Evolutionary conservation across 1,284 basidiomycete genomes (phyloP).

Genomic region (Sporisorium reilianum): DNA sequence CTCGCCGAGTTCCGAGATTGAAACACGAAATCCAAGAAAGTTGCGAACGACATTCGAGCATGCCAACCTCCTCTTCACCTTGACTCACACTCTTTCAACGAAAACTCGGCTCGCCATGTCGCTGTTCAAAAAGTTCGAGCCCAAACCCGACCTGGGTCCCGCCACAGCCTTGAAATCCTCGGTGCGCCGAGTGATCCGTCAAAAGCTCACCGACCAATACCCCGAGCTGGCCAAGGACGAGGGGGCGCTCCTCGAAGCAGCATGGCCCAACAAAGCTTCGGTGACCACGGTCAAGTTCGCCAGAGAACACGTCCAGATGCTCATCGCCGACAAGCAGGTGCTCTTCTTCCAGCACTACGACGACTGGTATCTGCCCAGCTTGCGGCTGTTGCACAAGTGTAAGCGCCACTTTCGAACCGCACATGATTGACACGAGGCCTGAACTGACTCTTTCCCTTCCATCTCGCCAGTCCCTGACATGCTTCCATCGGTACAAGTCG

Average conservation of each 20-base stretch:
- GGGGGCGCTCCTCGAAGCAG: conserved; percentile 79
- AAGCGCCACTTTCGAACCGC: conserved; percentile 7
- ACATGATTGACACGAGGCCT: background rate
- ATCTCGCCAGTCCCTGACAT: conserved; percentile 72
- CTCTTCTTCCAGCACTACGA: conserved; percentile 98
- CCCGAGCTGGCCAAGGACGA: conserved; percentile 73
- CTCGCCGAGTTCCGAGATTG: conserved; percentile 32
- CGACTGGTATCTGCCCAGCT: conserved; percentile 88
- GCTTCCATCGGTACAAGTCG: conserved; percentile 87
- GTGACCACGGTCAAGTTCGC: conserved; percentile 89
- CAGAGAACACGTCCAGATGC: conserved; percentile 94
- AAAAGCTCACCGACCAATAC: conserved; percentile 84
- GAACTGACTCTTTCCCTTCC: background rate
- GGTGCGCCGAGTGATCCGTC: conserved; percentile 88
- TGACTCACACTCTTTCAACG: background rate
- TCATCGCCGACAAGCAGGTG: conserved; percentile 85
- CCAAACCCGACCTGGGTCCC: conserved; percentile 87
- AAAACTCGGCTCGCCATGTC: conserved; percentile 51
- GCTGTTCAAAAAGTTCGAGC: conserved; percentile 69
- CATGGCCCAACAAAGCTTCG: conserved; percentile 99
- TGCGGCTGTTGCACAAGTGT: conserved; percentile 87
- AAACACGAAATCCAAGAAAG: conserved; percentile 12
- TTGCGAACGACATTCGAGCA: background rate
- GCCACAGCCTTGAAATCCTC: conserved; percentile 96
- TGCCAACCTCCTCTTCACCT: background rate